A percentile compares a stretch with the other conserved stretches of the same genome.
Conservation (phyloP, 768 basidiomycete species). For the Podaxis carcinomalis region DNA sequence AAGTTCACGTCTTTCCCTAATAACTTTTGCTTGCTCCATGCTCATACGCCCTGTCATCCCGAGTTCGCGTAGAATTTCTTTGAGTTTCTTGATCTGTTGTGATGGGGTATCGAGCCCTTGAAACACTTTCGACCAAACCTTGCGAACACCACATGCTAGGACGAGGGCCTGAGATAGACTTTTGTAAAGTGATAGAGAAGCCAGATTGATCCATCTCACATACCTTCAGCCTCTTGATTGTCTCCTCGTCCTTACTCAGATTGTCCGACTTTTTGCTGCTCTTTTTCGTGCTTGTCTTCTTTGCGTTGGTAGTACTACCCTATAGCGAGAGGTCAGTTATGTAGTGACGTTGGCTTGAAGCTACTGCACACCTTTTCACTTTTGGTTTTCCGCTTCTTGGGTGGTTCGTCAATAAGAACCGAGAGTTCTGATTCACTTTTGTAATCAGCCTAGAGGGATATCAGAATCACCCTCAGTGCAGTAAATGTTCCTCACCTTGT, state of each 20-base stretch:
- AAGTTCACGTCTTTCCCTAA: slow-evolving; percentile 70
- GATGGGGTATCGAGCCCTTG: slow-evolving; percentile 49
- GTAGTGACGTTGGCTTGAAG: background rate
- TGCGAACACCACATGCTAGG: slow-evolving; percentile 72
- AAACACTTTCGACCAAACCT: slow-evolving; percentile 74
- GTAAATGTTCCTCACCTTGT: slow-evolving; percentile 5
- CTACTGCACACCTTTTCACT: slow-evolving; percentile 21
- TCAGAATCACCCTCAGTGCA: background rate
- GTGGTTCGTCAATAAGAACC: slow-evolving; percentile 54
- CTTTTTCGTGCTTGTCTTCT: slow-evolving; percentile 20
- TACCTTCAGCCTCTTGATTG: slow-evolving; percentile 73
- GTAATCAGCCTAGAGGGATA: slow-evolving; percentile 10
- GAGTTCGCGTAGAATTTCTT: slow-evolving; percentile 59
- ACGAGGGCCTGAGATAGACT: slow-evolving; percentile 51
- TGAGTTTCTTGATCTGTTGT: slow-evolving; percentile 64
- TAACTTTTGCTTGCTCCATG: slow-evolving; percentile 74
- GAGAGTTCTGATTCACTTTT: slow-evolving; percentile 61
- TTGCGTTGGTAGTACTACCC: slow-evolving; percentile 15
- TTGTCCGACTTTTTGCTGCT: slow-evolving; percentile 30
- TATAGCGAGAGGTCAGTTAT: background rate
- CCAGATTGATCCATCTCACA: background rate
- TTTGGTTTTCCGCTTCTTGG: slow-evolving; percentile 39
- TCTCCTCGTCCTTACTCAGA: slow-evolving; percentile 62
- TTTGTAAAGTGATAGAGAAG: background rate
- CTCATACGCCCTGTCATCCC: slow-evolving; percentile 80